phyloP scores from a whole-genome alignment of 2,329 filamentous ascomycete genomes.

The Pseudogymnoascus sp. region DNA sequence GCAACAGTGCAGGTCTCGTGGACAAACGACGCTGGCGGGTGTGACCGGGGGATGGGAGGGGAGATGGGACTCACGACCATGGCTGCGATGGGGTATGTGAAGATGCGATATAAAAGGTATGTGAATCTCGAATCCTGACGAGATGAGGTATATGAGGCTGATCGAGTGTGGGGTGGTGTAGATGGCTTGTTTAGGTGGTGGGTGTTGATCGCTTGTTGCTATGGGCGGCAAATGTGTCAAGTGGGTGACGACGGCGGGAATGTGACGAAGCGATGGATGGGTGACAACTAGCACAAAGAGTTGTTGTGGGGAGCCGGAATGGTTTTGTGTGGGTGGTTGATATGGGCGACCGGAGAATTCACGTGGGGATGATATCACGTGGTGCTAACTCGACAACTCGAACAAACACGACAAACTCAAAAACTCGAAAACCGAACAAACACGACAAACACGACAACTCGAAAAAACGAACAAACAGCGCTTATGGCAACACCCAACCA shows the following conservation, averaged over 20 bases:
- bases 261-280: neutral
- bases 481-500: neutral
- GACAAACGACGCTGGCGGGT: constrained; percentile 8
- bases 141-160: neutral
- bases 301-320: neutral
- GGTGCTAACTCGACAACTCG: neutral
- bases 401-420: neutral
- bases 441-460: neutral
- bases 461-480: neutral
- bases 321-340: neutral
- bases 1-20: neutral
- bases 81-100: constrained; percentile 17
- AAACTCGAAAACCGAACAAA: neutral
- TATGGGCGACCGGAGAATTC: neutral
- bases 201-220: neutral
- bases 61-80: constrained; percentile 34
- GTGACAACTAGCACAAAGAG: neutral
- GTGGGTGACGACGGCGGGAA: neutral
- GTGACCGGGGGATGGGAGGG: neutral
- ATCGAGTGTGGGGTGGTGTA: neutral
- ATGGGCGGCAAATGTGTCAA: neutral
- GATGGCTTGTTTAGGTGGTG: neutral
- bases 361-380: neutral
- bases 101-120: neutral
- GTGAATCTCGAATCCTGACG: neutral